Conservation (phyloP, 2,329 filamentous ascomycete genomes). For the Chaetomium sp. region DNA sequence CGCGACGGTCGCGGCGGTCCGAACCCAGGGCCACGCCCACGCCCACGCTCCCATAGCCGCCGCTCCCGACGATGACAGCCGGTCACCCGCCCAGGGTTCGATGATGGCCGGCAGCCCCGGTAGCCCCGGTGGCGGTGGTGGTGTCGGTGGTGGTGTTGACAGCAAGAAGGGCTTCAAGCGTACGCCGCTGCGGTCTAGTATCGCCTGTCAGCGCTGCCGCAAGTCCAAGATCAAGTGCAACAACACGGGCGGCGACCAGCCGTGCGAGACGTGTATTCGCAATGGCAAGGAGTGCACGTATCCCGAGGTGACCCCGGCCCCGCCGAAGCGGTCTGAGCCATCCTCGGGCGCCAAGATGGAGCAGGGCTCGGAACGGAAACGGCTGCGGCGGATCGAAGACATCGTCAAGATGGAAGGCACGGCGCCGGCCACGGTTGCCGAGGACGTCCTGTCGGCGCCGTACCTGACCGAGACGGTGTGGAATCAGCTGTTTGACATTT, state of each 20-base stretch:
- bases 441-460: slow-evolving; percentile 55
- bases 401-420: slow-evolving; percentile 34
- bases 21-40: slow-evolving; percentile 10
- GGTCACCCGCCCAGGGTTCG: slow-evolving; percentile 18
- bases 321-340: slow-evolving; percentile 38
- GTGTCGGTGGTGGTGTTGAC: slow-evolving; percentile 19
- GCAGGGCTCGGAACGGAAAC: slow-evolving; percentile 45
- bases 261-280: slow-evolving; percentile 68
- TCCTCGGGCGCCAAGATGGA: slow-evolving; percentile 34
- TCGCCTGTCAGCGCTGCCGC: slow-evolving; percentile 70
- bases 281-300: slow-evolving; percentile 68
- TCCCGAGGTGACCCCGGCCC: slow-evolving; percentile 44
- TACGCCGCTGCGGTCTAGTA: slow-evolving; percentile 64
- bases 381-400: slow-evolving; percentile 39
- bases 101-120: slow-evolving; percentile 30
- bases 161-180: slow-evolving; percentile 38
- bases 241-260: slow-evolving; percentile 64
- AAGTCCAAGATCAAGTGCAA: slow-evolving; percentile 83
- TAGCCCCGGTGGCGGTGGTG: slow-evolving; percentile 14
- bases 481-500: slow-evolving; percentile 63
- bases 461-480: slow-evolving; percentile 60
- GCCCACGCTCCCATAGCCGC: not conserved
- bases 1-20: slow-evolving; percentile 15
- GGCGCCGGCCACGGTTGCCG: slow-evolving; percentile 34
- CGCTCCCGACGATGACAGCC: slow-evolving; percentile 22